Base-by-base conservation (phyloP, 108 stramenopile species). In the Aurantiochytrium sp. region DNA sequence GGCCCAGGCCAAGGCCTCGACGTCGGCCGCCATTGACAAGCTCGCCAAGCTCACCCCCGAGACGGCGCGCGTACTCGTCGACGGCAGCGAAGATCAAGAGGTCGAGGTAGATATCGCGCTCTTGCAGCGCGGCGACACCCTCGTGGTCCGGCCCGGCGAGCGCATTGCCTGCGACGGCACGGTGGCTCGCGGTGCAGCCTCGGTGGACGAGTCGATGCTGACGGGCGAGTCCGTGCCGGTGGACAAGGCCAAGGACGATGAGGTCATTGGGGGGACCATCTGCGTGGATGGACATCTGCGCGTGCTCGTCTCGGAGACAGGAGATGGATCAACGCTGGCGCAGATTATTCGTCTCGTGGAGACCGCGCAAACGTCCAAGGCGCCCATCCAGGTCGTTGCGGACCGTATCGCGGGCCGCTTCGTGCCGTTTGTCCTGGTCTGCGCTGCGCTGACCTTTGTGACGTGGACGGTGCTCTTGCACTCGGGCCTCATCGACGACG, bases 81-180 rank as follows among this genome's bases (percentile, higher is more conserved):
- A 2, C 12, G 45, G n/a, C 19, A 6, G 24, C 8, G 30, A 42
- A 2, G 73, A 48, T 3, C 24, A 81, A 3, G 73, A 81, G 73
- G 45, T 52, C 50, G 50, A 52, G 50, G 32, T 48, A 22, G 27
- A 24, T 2, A 6, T 81, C n/a, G 73, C 27, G 39, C 73, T 81
- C 19, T 12, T 81, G 45, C 73, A 81, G 8, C 87, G 94, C 2
- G 97, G 96, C 32, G 92, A 95, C 52, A 52, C 94, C 21, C 90
- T 97, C 27, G 93, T 94, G 52, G 96, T 98, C n/a, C 90, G 94
- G 52, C 95, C 96, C 30, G 97, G 98, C 27, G 97, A 97, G 85
- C 96, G 97, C 88, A 92, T 99, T 37, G 96, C 97, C 1, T 94
- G 94, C 21, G 98, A 99, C 87, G 98, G 97, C 4, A 86, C 94